Evolutionary conservation across 2,329 filamentous ascomycete species (phyloP).

Genomic region (Macrophomina pseudophaseolina): DNA sequence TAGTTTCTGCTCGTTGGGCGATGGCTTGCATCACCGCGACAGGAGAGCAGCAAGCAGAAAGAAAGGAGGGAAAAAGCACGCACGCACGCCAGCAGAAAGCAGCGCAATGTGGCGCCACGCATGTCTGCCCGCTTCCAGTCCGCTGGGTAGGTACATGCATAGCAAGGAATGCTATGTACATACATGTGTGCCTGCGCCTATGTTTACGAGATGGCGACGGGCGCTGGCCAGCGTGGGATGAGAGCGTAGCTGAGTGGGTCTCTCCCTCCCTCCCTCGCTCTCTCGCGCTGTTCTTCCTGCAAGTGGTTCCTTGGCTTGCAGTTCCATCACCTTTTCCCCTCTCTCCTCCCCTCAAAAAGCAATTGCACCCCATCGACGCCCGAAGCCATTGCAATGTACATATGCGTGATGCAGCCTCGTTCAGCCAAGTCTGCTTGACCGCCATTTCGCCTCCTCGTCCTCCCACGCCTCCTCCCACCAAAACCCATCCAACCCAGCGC

Average conservation of each 20-base stretch:
- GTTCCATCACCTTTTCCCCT: neutral
- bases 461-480: neutral
- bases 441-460: neutral
- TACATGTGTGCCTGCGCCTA: conserved; percentile 1
- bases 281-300: neutral
- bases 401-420: neutral
- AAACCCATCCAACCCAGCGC: neutral
- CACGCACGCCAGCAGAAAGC: neutral
- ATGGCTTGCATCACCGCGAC: neutral
- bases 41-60: neutral
- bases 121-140: neutral
- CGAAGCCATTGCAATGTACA: neutral
- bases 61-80: neutral
- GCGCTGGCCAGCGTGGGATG: neutral
- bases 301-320: neutral
- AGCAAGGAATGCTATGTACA: neutral
- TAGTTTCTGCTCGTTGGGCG: neutral
- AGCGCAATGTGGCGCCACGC: neutral
- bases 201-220: neutral
- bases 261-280: neutral
- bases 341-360: neutral
- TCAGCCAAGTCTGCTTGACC: neutral
- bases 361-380: neutral
- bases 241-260: neutral
- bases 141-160: neutral